Evolutionary conservation across 116 monocot genomes (phyloP).

Genomic region (Phalaenopsis hybrid): DNA sequence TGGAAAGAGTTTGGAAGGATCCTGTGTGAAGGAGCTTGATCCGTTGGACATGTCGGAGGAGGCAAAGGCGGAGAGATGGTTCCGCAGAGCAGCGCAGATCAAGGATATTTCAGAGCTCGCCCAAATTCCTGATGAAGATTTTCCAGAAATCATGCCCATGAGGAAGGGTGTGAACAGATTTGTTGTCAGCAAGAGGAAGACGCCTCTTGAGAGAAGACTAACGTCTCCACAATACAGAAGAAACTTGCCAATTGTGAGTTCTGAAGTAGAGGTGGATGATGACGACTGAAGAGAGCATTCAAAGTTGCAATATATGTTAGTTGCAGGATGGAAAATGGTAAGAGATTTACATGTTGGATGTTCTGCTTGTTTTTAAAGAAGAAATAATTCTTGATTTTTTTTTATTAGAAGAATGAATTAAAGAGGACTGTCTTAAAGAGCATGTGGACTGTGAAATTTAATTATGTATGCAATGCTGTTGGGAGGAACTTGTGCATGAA

Average conservation of each 20-base stretch:
- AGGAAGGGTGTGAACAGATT: slow-evolving; percentile 96
- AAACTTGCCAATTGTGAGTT: slow-evolving; percentile 67
- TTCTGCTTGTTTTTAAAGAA: background rate
- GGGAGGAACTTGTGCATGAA: too few relatives aligned
- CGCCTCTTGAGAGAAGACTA: slow-evolving; percentile 85
- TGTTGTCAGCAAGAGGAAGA: slow-evolving; percentile 98
- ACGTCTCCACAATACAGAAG: slow-evolving; percentile 84
- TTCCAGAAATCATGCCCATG: slow-evolving; percentile 97
- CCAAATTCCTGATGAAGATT: slow-evolving; percentile 94
- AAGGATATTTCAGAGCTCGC: slow-evolving; percentile 91
- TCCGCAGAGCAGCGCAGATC: slow-evolving; percentile 82
- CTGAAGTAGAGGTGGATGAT: slow-evolving; percentile 54
- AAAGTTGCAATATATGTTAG: background rate
- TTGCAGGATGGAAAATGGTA: too few relatives aligned
- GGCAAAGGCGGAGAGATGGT: slow-evolving; percentile 97
- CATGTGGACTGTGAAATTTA: too few relatives aligned
- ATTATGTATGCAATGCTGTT: too few relatives aligned
- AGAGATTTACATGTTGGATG: too few relatives aligned
- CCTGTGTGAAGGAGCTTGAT: slow-evolving; percentile 77
- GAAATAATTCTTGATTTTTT: background rate
- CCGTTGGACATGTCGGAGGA: slow-evolving; percentile 98
- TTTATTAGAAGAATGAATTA: background rate
- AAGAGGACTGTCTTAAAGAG: too few relatives aligned
- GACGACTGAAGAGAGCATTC: background rate
- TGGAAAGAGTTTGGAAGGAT: slow-evolving; percentile 92